Evolutionary conservation across 2,329 filamentous ascomycete species (phyloP).

Genomic region (Ophiostoma populinum): DNA sequence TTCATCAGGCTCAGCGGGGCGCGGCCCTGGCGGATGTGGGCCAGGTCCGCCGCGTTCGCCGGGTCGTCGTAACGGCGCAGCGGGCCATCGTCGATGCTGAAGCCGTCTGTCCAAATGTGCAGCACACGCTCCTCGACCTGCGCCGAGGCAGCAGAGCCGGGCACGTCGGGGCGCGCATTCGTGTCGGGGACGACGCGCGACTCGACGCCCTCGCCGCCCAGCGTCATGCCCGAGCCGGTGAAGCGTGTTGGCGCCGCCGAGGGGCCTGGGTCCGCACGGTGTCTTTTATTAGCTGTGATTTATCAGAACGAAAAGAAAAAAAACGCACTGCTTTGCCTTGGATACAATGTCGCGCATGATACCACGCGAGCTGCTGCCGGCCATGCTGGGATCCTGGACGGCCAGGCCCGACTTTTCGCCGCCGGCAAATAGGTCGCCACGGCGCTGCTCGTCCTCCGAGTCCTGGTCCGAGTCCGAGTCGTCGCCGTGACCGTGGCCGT

Average conservation of each 20-base stretch:
- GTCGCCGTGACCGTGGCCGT: conserved; percentile 35
- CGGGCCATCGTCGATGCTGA: conserved; percentile 69
- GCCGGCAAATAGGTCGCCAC: conserved; percentile 60
- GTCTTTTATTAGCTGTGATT: neutral
- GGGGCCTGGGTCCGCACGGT: conserved; percentile 13
- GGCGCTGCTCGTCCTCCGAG: conserved; percentile 36
- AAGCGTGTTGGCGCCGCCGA: conserved; percentile 36
- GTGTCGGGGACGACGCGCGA: conserved; percentile 53
- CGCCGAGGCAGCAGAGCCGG: conserved; percentile 9
- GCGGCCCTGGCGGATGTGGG: conserved; percentile 60
- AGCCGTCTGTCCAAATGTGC: conserved; percentile 70
- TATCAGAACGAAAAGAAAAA: neutral
- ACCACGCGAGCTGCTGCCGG: conserved; percentile 30
- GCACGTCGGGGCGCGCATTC: conserved; percentile 16
- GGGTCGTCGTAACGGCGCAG: conserved; percentile 68
- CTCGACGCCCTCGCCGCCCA: conserved; percentile 60
- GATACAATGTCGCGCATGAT: conserved; percentile 47
- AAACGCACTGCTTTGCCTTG: conserved; percentile 31
- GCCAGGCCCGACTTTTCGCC: conserved; percentile 68
- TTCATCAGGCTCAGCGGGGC: conserved; percentile 66
- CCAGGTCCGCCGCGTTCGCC: conserved; percentile 50
- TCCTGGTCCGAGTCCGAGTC: conserved; percentile 42
- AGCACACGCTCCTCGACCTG: conserved; percentile 45
- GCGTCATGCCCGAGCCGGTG: conserved; percentile 53
- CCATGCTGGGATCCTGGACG: conserved; percentile 38